Evolutionary conservation across 75 land plant genomes (phyloP), one percentile per base, ranked within the genome.

Genomic region (Selaginella tamariscina): DNA sequence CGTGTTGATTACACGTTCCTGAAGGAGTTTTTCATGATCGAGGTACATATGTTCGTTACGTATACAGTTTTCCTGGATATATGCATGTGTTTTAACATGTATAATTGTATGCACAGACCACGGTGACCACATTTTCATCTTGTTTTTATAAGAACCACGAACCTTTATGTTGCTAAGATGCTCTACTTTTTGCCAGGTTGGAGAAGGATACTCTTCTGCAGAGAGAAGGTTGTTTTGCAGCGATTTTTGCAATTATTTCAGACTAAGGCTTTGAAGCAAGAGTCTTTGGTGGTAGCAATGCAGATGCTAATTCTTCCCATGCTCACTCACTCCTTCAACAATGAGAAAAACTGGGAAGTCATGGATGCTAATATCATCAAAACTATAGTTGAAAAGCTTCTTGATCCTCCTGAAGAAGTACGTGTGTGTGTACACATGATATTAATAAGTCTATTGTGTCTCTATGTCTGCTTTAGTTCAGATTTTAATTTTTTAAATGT

Each of bases 351-450:
- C 78, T 85, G 93, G 85, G 99, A 95, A 62, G 97, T 95, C 64
- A 84, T 95, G 70, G 99, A 95, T 65, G 65, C 77, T 18, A 29
- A 69, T 67, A 91, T 86, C 2, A 86, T 95, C 54, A 91, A 95
- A 57, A 88, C 84, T 30, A 86, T 95, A 70, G 91, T 95, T 70
- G 99, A 95, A 60, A 95, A 95, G 72, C 85, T 95, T 32, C 87
- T 95, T 32, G 97, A 95, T 70, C 97, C 99, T 66, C 99, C 99
- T 55, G 99, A 95, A 81, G 99, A 95, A 85, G 96, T 90, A 65
- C 63, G 5, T 59, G 63, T 22, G 63, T 39, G 49, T 39, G 49
- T 5, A 39, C 5, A 15, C 49, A 39, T 39, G 15, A 39, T 39
- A 15, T 39, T 15, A 39, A 15, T 39, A 15, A 15, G n/a, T n/a